Evolutionary conservation across 2,329 filamentous ascomycete species (phyloP), one percentile per base, ranked within the genome.

Genomic region (Trichoderma atroviride): DNA sequence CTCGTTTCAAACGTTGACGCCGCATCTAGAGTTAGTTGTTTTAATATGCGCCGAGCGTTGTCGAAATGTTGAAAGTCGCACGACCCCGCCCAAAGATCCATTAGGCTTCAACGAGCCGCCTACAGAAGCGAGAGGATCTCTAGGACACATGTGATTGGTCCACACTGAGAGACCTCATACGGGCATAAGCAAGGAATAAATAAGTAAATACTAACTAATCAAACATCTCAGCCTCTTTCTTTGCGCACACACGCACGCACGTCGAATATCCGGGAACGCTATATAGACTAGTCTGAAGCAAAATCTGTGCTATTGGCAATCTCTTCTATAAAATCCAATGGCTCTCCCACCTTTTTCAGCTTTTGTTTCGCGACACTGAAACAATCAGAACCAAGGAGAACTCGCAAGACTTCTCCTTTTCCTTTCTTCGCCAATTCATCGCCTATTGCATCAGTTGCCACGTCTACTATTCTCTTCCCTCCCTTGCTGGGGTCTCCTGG

Each of bases 361-460:
- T 19, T 63, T 31, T 63, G 47, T 11, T 66, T 66, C 7, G 37
- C 62, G 4, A 31, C 19, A 24, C 19, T 9, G 22, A 57, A 58
- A 57, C 52, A 65, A 27, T 65, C 52, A 11, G 35, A 43, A 19
- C 62, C 62, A 66, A 58, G 62, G 5, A 50, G n/a, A 14, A 66
- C 16, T 19, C 27, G 24, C 24, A 57, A 59, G 16, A 57, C 62
- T 33, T 57, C 53, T 43, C 52, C 52, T 13, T 47, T 57, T 27
- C 62, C 52, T 57, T 31, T 56, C 10, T 31, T 33, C 33, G 62
- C 35, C 62, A 57, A 47, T 1, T 5, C 22, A 22, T 56, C 37
- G 19, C 52, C 52, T 3, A 35, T 52, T 19, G 16, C 27, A 22
- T 65, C 31, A 16, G 35, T 59, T 11, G 57, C 57, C 35, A 59